Evolutionary conservation across 768 basidiomycete species (phyloP), one percentile per base, ranked within the genome.

Genomic region (Infundibulicybe gibba): DNA sequence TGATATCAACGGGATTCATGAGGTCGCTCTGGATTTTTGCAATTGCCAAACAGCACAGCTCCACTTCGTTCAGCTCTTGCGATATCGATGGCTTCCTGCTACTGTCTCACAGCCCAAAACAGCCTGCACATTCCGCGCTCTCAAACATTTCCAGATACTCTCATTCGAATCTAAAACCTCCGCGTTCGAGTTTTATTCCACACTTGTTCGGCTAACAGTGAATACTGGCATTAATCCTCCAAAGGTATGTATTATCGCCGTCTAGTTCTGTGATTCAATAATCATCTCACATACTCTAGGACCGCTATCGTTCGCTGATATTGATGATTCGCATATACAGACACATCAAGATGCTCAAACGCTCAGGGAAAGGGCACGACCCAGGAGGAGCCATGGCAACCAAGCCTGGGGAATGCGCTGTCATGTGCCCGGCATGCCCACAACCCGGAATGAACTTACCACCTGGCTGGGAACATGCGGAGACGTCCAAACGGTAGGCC

Each of bases 371-470:
- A 16, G 58, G 51, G 13, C 54, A 61, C 41, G 49, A 50, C 34
- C 46, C 43, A 5, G 38, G 25, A 0, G 60, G 60, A 2, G 44
- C 51, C 5, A 33, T 19, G 2, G 56, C 45, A 14, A 60, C 59
- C 1, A n/a, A 21, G 17, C 32, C 31, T 3, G 61, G 62, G 5
- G 54, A 50, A 32, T 47, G 58, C 5, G 61, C 54, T 6, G 30
- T 62, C 6, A 42, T 44, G 16, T 64, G 62, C 45, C 59, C 60
- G 5, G 56, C 60, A n/a, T 63, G 62, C 35, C 61, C 59, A 1
- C 45, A 54, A 17, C 54, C 54, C 3, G 56, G 47, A 2, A 45
- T 51, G 11, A 63, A 63, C 49, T 41, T 71, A 1, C 59, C 57
- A 0, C 40, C 44, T 1, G 51, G 51, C 20, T 67, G 61, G 63